These are phyloP conservation scores for Boletus eberwhitei DNA, from an alignment of 768 basidiomycete genomes.

Conservation along the genomic window DNA sequence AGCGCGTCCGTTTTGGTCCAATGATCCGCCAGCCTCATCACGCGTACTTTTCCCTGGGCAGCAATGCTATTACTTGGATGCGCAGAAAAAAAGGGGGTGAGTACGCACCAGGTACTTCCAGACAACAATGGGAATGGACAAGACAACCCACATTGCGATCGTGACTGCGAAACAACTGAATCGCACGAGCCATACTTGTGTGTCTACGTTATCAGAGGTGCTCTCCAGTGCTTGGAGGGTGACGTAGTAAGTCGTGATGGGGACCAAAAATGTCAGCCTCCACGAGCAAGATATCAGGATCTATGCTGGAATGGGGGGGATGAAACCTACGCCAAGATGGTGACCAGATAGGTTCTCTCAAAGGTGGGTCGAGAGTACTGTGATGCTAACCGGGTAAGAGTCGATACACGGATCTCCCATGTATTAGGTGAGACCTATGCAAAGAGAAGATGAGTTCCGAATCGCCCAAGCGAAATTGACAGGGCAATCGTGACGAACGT, in stretches of 20 bases:
- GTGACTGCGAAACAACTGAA: slow-evolving; percentile 35
- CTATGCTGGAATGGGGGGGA: not conserved
- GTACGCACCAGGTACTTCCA: slow-evolving; percentile 47
- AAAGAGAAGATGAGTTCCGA: not conserved
- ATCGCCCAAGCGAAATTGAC: not conserved
- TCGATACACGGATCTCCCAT: slow-evolving; percentile 43
- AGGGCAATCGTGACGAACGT: slow-evolving; percentile 29
- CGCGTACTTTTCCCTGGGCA: slow-evolving; percentile 41
- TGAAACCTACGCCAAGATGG: slow-evolving; percentile 38
- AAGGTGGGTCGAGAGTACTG: slow-evolving; percentile 43
- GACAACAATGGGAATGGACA: slow-evolving; percentile 39
- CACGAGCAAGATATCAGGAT: not conserved
- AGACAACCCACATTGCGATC: slow-evolving; percentile 37
- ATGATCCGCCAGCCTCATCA: slow-evolving; percentile 34
- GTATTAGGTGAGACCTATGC: slow-evolving; percentile 39
- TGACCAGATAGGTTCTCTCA: slow-evolving; percentile 41
- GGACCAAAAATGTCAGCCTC: slow-evolving; percentile 40
- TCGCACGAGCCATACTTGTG: slow-evolving; percentile 34
- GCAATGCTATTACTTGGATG: not conserved
- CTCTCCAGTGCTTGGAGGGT: slow-evolving; percentile 21
- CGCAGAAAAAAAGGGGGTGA: not conserved
- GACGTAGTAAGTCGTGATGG: slow-evolving; percentile 37
- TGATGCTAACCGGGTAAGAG: slow-evolving; percentile 35
- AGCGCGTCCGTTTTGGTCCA: slow-evolving; percentile 42
- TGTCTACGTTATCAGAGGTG: slow-evolving; percentile 5